Percentiles rank a stretch among this genome's conserved stretches.
These are phyloP conservation scores for Cryptococcus sp. DNA, from an alignment of 1,284 basidiomycete genomes.

Conservation along the genomic window DNA sequence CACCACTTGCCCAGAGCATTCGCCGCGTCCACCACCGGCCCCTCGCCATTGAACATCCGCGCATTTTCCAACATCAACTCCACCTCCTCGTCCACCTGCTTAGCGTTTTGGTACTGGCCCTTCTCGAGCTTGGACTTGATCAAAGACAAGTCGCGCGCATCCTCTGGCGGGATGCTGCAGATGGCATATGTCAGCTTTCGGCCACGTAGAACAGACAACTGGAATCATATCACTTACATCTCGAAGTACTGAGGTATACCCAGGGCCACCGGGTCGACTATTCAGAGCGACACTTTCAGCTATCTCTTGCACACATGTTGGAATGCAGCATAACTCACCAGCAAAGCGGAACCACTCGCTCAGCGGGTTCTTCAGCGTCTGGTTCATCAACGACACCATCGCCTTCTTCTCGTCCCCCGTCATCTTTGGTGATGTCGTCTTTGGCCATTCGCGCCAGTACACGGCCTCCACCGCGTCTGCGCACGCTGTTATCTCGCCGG, in stretches of 20 bases:
- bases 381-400: conserved; percentile 67
- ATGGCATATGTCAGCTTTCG: conserved; percentile 33
- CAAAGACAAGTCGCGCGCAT: conserved; percentile 80
- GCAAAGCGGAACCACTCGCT: conserved; percentile 77
- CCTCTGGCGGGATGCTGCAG: conserved; percentile 51
- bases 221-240: conserved; percentile 59
- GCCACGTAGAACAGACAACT: conserved; percentile 60
- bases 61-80: conserved; percentile 48
- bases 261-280: conserved; percentile 43
- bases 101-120: conserved; percentile 26
- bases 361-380: conserved; percentile 67
- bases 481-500: conserved; percentile 60
- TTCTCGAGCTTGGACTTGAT: conserved; percentile 76
- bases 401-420: conserved; percentile 76
- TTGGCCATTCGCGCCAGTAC: conserved; percentile 85
- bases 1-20: conserved; percentile 41
- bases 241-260: conserved; percentile 46
- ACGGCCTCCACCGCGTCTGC: conserved; percentile 69
- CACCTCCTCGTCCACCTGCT: conserved; percentile 46
- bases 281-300: not conserved
- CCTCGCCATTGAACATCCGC: conserved; percentile 44
- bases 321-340: conserved; percentile 46
- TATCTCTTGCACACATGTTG: not conserved
- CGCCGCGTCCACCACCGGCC: conserved; percentile 34
- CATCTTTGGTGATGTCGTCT: conserved; percentile 69